Conservation (phyloP, 2,329 filamentous ascomycete genomes). For the Leptodontidium sp. region DNA sequence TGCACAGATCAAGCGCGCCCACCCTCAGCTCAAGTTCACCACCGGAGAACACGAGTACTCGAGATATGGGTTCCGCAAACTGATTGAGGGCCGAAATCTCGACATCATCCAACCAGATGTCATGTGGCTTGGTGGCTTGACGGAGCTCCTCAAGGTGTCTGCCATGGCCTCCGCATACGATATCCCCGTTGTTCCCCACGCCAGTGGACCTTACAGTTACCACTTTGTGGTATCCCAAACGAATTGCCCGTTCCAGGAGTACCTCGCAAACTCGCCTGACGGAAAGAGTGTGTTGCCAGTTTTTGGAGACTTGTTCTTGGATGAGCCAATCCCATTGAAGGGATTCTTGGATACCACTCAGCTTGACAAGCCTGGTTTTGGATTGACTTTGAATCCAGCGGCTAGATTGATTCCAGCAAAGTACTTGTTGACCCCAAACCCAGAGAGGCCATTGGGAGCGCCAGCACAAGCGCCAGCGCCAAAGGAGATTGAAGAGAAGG, state of each 20-base stretch:
- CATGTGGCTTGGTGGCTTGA: slow-evolving; percentile 96
- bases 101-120: slow-evolving; percentile 96
- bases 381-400: slow-evolving; percentile 83
- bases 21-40: slow-evolving; percentile 91
- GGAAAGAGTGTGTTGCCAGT: slow-evolving; percentile 90
- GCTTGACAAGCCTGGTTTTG: slow-evolving; percentile 90
- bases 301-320: slow-evolving; percentile 88
- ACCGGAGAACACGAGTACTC: slow-evolving; percentile 97
- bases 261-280: slow-evolving; percentile 91
- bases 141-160: slow-evolving; percentile 87
- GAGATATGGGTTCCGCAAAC: slow-evolving; percentile 91
- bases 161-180: slow-evolving; percentile 93
- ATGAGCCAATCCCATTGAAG: slow-evolving; percentile 87
- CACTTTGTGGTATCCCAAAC: slow-evolving; percentile 95
- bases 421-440: slow-evolving; percentile 75
- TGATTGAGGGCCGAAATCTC: slow-evolving; percentile 88
- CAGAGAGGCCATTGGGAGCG: slow-evolving; percentile 52
- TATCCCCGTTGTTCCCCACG: slow-evolving; percentile 93
- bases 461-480: slow-evolving; percentile 25
- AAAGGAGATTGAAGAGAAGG: slow-evolving; percentile 24
- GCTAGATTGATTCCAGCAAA: slow-evolving; percentile 78
- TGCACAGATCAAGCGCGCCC: slow-evolving; percentile 86
- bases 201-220: slow-evolving; percentile 92
- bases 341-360: slow-evolving; percentile 82
- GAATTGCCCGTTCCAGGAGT: slow-evolving; percentile 95